Conservation (phyloP, 2,329 filamentous ascomycete genomes). For the Penicillium sp. region DNA sequence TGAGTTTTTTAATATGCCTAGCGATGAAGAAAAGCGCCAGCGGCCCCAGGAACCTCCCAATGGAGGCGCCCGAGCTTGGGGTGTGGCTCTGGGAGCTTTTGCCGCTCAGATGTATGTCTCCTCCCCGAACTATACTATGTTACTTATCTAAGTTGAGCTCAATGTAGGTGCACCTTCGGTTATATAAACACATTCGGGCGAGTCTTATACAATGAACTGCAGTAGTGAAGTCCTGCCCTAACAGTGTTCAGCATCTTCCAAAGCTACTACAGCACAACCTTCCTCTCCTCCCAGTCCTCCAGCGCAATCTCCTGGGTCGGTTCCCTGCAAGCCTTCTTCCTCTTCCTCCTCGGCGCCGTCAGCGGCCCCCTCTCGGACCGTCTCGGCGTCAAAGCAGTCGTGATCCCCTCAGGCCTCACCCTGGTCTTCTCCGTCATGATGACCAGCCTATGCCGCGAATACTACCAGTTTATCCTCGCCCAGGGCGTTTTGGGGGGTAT, state of each 20-base stretch:
- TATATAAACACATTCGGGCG: not conserved
- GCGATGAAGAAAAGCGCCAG: not conserved
- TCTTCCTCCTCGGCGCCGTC: constrained; percentile 42
- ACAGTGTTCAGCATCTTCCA: constrained; percentile 34
- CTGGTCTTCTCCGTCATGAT: not conserved
- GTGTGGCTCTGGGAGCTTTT: not conserved
- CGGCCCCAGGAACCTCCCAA: not conserved
- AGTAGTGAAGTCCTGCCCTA: not conserved
- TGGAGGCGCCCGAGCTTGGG: not conserved
- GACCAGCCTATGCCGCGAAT: constrained; percentile 11
- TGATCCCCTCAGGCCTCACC: not conserved
- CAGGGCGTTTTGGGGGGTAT: constrained; percentile 23
- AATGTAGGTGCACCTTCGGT: not conserved
- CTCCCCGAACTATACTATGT: not conserved
- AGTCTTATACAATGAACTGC: not conserved
- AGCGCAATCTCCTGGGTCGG: constrained; percentile 48
- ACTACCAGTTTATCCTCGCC: constrained; percentile 27
- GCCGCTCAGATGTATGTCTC: not conserved
- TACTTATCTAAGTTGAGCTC: not conserved
- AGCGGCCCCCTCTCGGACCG: constrained; percentile 49
- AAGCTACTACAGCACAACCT: constrained; percentile 40
- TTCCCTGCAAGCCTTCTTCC: constrained; percentile 44
- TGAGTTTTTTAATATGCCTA: not conserved
- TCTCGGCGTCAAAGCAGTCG: constrained; percentile 29
- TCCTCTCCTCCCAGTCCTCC: constrained; percentile 28